These are phyloP conservation scores for Malassezia cuniculi DNA, from an alignment of 1,284 basidiomycete genomes.

Conservation along the genomic window DNA sequence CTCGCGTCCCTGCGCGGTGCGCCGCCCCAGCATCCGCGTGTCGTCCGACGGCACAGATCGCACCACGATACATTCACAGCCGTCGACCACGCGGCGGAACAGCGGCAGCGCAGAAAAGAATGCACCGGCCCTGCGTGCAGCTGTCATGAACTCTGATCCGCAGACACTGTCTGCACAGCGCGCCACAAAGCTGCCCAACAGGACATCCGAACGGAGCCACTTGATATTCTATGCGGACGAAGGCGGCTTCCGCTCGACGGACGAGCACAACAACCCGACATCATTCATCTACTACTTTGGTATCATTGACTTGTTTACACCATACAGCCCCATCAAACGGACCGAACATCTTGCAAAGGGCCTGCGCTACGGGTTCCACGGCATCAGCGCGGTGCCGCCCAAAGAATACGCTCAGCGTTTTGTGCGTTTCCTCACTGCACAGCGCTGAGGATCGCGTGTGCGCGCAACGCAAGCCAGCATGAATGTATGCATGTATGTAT, in stretches of 20 bases:
- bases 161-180: slow-evolving; percentile 56
- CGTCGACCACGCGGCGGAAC: not conserved
- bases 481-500: no score
- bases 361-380: slow-evolving; percentile 48
- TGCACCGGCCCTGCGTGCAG: slow-evolving; percentile 51
- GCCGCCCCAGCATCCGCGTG: slow-evolving; percentile 10
- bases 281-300: slow-evolving; percentile 72
- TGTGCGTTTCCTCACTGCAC: slow-evolving; percentile 23
- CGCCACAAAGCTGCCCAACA: slow-evolving; percentile 56
- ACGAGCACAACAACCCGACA: slow-evolving; percentile 63
- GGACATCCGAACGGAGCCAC: slow-evolving; percentile 60
- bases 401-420: slow-evolving; percentile 38
- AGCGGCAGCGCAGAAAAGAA: slow-evolving; percentile 46
- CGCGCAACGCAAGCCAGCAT: no score
- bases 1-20: slow-evolving; percentile 30
- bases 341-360: slow-evolving; percentile 87
- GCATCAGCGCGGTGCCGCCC: slow-evolving; percentile 38
- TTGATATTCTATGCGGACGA: slow-evolving; percentile 96
- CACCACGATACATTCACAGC: not conserved
- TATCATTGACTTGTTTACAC: slow-evolving; percentile 52
- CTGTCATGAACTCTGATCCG: slow-evolving; percentile 68
- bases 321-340: slow-evolving; percentile 66
- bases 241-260: slow-evolving; percentile 77
- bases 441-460: no score
- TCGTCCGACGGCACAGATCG: slow-evolving; percentile 48